Evolutionary conservation across 2,329 filamentous ascomycete genomes (phyloP), one percentile per base, ranked within the genome.

Genomic region (Hypoxylon sp.): DNA sequence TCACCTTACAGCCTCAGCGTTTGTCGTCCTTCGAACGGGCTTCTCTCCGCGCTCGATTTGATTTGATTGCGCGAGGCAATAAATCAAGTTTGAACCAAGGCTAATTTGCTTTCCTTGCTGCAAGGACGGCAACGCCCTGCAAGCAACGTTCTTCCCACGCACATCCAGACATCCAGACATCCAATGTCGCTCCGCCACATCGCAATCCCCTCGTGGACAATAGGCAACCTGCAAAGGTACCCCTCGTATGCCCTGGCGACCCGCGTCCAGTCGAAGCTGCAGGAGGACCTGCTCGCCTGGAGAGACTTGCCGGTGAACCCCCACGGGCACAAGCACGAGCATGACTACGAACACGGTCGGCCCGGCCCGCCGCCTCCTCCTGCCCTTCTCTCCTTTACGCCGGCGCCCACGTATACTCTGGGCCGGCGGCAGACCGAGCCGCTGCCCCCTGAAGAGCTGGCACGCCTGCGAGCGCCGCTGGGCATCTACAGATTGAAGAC

Each of bases 381-480:
- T 27, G 89, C 88, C 33, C 85, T 98, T 71, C 85, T 98, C 70
- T 94, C 93, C 71, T 96, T 97, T 80, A 90, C 93, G 60, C 92
- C 94, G 53, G 82, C 86, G 35, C 94, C 95, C 1, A 93, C 94
- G 51, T 98, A 96, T 81, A 98, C 95, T 13, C 92, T 95, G 72
- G 96, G 96, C 61, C 91, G 95, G 5, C 92, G 96, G 33, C 94
- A 98, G 76, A 79, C 78, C 74, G 64, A 76, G 80, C 71, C 82
- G 2, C 80, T 92, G 2, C 81, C 83, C 0, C 57, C 75, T 0
- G 72, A 75, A 1, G 86, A 91, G 72, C 79, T 82, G 1, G 77
- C 75, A 2, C 81, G 82, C 1, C 80, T 90, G 44, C 77, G 73
- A 6, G 79, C 78, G 2, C 82, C 82, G 1, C 77, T 88, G 27